Percentiles rank a stretch among this genome's conserved stretches.
These are phyloP conservation scores for Dactylellina haptotyla DNA, from an alignment of 2,329 filamentous ascomycete genomes.

Conservation along the genomic window DNA sequence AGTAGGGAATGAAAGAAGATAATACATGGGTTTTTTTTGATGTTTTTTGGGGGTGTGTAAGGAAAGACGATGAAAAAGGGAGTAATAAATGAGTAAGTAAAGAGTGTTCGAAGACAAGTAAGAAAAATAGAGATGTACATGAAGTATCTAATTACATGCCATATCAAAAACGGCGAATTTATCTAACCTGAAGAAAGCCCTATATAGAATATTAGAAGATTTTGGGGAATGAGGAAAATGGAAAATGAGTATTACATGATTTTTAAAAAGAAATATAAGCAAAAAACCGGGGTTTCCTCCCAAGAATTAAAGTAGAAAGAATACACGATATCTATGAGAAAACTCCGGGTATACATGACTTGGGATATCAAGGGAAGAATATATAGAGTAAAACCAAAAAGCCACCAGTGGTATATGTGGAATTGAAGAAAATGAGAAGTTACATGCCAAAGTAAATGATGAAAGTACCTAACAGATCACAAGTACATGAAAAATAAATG, in stretches of 20 bases:
- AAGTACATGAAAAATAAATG: background rate
- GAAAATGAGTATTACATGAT: slow-evolving; percentile 40
- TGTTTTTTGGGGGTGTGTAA: slow-evolving; percentile 8
- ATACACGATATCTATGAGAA: slow-evolving; percentile 42
- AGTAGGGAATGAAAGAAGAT: background rate
- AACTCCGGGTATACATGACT: slow-evolving; percentile 51
- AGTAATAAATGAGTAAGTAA: background rate
- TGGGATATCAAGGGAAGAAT: slow-evolving; percentile 24
- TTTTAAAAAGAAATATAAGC: background rate
- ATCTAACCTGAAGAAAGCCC: slow-evolving; percentile 39
- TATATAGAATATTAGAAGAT: slow-evolving; percentile 6
- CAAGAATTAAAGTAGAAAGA: slow-evolving; percentile 16
- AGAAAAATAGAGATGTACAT: slow-evolving; percentile 27
- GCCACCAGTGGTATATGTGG: slow-evolving; percentile 46
- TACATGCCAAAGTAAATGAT: slow-evolving; percentile 32
- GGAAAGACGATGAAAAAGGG: background rate
- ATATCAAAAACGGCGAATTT: slow-evolving; percentile 9
- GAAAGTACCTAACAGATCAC: background rate
- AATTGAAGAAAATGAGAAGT: slow-evolving; percentile 32
- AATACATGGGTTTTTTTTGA: no score
- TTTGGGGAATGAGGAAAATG: slow-evolving; percentile 12
- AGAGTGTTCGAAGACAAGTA: background rate
- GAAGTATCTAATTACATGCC: slow-evolving; percentile 50
- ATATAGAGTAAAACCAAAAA: slow-evolving; percentile 1
- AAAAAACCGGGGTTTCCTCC: slow-evolving; percentile 15